Percentiles rank a stretch among this genome's conserved stretches.
phyloP scores from a whole-genome alignment of 441 rosid genomes.

The Pelargonium australe region DNA sequence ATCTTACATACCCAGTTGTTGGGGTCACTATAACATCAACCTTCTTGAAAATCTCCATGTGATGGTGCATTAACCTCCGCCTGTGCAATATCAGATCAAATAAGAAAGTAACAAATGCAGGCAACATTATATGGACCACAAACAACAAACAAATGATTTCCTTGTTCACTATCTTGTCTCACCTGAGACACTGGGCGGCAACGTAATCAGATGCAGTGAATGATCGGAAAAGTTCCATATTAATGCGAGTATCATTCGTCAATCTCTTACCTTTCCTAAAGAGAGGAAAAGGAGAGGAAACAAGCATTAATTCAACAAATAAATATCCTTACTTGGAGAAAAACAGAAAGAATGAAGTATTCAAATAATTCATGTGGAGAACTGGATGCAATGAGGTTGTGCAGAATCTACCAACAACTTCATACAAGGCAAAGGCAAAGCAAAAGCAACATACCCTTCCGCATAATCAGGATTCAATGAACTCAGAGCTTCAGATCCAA shows the following conservation, averaged over 20 bases:
- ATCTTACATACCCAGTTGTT: constrained; percentile 52
- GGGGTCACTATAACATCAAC: constrained; percentile 84
- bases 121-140: background rate
- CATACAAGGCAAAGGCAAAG: constrained; percentile 12
- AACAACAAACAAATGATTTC: background rate
- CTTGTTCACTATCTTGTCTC: constrained; percentile 15
- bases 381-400: background rate
- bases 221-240: constrained; percentile 58
- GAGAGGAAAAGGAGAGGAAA: constrained; percentile 17
- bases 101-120: constrained; percentile 10
- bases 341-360: background rate
- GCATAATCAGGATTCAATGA: constrained; percentile 46
- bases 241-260: constrained; percentile 61
- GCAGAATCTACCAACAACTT: background rate
- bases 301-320: constrained; percentile 14
- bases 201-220: constrained; percentile 75
- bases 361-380: background rate
- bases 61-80: constrained; percentile 68
- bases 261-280: constrained; percentile 53
- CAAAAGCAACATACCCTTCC: constrained; percentile 63
- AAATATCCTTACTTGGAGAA: background rate
- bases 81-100: constrained; percentile 34
- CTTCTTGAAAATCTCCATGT: constrained; percentile 74
- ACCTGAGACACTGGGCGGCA: constrained; percentile 77
- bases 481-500: constrained; percentile 46